phyloP scores from a whole-genome alignment of 2,329 filamentous ascomycete species.

The Diplodia corticola region DNA sequence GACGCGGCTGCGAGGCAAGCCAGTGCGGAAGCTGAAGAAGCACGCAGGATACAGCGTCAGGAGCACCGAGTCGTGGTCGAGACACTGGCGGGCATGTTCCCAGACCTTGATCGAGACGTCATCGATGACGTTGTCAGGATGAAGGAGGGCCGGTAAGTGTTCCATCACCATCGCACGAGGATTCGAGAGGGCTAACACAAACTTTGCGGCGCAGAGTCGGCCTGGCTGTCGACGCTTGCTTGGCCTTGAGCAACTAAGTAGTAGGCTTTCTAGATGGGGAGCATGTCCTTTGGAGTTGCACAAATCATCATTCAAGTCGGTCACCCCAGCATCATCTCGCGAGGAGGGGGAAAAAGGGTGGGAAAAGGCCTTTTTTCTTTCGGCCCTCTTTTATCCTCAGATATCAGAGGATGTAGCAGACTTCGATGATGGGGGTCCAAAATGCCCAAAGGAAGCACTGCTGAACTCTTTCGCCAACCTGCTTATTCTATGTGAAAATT shows the following conservation, averaged over 20 bases:
- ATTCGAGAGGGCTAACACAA: neutral
- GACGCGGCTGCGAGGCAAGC: conserved; percentile 89
- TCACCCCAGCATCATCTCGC: neutral
- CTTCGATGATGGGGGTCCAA: neutral
- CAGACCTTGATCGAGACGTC: conserved; percentile 86
- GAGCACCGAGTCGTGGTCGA: conserved; percentile 93
- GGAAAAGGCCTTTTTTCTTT: neutral
- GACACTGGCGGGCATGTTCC: conserved; percentile 94
- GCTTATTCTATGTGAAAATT: neutral
- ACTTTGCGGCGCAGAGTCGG: conserved; percentile 42
- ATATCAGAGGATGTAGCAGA: neutral
- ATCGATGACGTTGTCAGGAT: conserved; percentile 96
- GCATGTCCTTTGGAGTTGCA: conserved; percentile 3
- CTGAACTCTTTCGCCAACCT: neutral
- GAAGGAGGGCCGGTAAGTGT: conserved; percentile 84
- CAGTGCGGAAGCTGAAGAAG: conserved; percentile 85
- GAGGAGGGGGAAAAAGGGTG: neutral
- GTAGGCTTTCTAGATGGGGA: neutral
- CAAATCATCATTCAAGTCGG: neutral
- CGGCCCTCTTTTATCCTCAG: neutral
- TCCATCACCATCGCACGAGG: neutral
- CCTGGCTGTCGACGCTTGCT: conserved; percentile 50
- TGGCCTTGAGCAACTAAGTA: conserved; percentile 42
- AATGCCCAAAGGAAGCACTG: neutral
- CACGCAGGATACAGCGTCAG: conserved; percentile 74